Evolutionary conservation across 345 rosid species (phyloP), one percentile per base, ranked within the genome.

Genomic region (Angophora floribunda): DNA sequence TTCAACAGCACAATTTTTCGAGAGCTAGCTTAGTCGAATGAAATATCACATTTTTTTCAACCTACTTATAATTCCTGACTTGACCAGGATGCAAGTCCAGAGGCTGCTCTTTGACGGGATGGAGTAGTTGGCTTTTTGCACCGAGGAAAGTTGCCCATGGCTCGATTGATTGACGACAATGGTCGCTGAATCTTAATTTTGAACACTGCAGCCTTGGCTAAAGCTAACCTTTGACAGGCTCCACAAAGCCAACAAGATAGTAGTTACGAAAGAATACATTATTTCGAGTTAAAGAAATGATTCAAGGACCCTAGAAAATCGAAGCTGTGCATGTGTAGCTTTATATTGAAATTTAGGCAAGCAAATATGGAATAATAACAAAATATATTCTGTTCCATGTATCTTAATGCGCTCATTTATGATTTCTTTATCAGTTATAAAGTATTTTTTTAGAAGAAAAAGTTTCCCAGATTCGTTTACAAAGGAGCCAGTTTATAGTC

Each of bases 91-190:
- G 28, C 49, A 63, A 51, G 49, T 90, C 96, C 97, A 94, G 7
- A 50, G 26, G 12, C 49, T 86, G 51, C 92, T 93, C 55, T 88
- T 44, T 6, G 85, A 16, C 2, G 93, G 92, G 57, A 95, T 55
- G 21, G 94, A 93, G 65, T 95, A 86, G 45, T 93, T 90, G 85
- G 95, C 95, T 24, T 84, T 26, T 86, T 95, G 95, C 21, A 94
- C 87, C 49, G 87, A 85, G 41, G 22, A 87, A 87, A 92, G 93
- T 45, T 88, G 36, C 87, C 91, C 90, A 7, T 55, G 10, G 61
- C 92, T 93, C 9, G 88, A 49, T 63, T 87, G 52, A 85, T 92
- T 89, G 6, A 91, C 93, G 22, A 47, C 89, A 22, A 92, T 52
- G 24, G 80, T 88, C 13, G 28, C 12, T 6, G 28, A 24, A 57